Evolutionary conservation across 441 rosid genomes (phyloP).

Genomic region (Biscutella laevigata): DNA sequence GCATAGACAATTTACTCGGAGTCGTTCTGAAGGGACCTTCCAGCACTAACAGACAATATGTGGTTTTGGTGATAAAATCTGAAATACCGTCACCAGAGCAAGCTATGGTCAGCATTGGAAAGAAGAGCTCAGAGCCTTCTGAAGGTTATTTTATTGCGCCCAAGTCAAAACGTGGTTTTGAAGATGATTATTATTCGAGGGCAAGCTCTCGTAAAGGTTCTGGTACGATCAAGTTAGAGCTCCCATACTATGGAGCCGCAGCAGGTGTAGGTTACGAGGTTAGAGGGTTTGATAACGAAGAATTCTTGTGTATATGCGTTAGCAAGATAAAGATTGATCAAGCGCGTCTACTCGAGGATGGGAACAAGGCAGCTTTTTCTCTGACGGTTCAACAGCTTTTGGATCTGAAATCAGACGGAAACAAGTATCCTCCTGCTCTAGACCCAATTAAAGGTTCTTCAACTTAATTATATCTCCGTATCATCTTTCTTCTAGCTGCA

Average conservation of each 20-base stretch:
- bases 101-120: slow-evolving; percentile 40
- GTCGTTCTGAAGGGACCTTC: slow-evolving; percentile 59
- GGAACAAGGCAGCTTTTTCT: slow-evolving; percentile 58
- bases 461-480: neutral
- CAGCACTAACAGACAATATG: slow-evolving; percentile 43
- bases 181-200: slow-evolving; percentile 45
- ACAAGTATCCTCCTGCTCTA: slow-evolving; percentile 66
- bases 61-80: slow-evolving; percentile 72
- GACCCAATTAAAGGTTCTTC: slow-evolving; percentile 68
- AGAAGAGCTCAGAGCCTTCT: slow-evolving; percentile 40
- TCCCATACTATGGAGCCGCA: slow-evolving; percentile 65
- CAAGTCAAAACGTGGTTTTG: slow-evolving; percentile 62
- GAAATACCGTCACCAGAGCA: slow-evolving; percentile 43
- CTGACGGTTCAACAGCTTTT: slow-evolving; percentile 70
- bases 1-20: slow-evolving; percentile 79
- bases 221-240: slow-evolving; percentile 48
- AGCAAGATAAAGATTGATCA: slow-evolving; percentile 52
- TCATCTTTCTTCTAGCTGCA: neutral
- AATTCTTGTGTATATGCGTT: slow-evolving; percentile 58
- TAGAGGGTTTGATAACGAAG: slow-evolving; percentile 56
- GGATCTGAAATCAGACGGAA: slow-evolving; percentile 54
- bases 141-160: slow-evolving; percentile 61
- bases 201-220: slow-evolving; percentile 57
- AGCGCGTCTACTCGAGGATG: slow-evolving; percentile 64
- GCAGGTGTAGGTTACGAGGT: slow-evolving; percentile 86